phyloP scores from a whole-genome alignment of 306 rosid species.

The Carpinus viminea region DNA sequence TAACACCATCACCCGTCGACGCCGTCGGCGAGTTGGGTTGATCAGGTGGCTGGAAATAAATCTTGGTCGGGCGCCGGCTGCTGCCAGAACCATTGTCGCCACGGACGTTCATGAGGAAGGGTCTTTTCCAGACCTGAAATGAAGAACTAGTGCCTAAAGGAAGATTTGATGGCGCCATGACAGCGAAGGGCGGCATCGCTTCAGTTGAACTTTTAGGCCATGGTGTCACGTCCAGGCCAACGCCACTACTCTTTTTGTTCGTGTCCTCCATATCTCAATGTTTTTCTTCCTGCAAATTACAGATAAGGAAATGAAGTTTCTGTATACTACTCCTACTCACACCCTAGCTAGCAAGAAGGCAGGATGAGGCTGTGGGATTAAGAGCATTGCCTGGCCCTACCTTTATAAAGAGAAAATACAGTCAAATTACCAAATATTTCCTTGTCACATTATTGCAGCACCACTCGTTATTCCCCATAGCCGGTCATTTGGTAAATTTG shows the following conservation, averaged over 20 bases:
- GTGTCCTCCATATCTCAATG: slow-evolving; percentile 19
- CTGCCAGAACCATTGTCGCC: neutral
- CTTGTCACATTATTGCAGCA: neutral
- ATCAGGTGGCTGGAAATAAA: neutral
- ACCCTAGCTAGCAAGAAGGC: neutral
- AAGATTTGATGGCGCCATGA: slow-evolving; percentile 10
- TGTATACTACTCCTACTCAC: neutral
- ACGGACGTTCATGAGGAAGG: neutral
- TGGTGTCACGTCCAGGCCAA: neutral
- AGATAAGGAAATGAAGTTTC: neutral
- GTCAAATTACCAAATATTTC: slow-evolving; percentile 30
- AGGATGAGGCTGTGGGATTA: neutral
- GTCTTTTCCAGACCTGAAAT: slow-evolving; percentile 14
- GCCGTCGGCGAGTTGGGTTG: neutral
- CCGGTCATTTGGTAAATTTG: neutral
- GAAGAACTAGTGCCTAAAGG: slow-evolving; percentile 2
- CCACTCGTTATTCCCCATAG: neutral
- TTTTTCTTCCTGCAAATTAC: neutral
- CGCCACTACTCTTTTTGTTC: neutral
- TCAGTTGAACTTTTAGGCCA: neutral
- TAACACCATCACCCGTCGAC: neutral
- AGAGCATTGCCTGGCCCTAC: neutral
- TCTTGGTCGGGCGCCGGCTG: neutral
- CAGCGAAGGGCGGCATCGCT: neutral
- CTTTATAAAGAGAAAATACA: slow-evolving; percentile 19